Base-by-base conservation (phyloP, 2,329 filamentous ascomycete species). In the Ceratocystis alfenasii region DNA sequence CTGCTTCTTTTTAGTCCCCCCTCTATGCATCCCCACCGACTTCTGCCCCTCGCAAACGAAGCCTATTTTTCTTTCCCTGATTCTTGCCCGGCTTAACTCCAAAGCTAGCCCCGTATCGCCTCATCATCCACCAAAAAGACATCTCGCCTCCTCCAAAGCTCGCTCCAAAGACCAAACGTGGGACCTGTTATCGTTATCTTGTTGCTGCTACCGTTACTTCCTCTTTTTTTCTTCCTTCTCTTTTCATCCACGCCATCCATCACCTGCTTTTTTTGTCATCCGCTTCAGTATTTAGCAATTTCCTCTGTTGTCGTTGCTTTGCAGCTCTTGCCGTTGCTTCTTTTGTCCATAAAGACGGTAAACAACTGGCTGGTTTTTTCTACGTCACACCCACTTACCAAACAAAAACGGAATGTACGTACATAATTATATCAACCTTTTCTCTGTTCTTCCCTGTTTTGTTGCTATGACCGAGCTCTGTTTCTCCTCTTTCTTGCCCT, bases 341-440 rank as follows among this genome's bases (percentile, higher is more conserved):
- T 30, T 10, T 59, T 59, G 36, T 12, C 36, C 36, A 36, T 36
- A 17, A 8, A 33, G 53, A 59, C 53, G 28, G 36, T 36, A 36
- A 36, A 36, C 36, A 36, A 59, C 53, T 53, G 17, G 20, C 45
- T 48, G 17, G 20, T 15, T 55, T 36, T 50, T 53, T 25, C 7
- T 22, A 53, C 20, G 28, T 33, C 25, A 59, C 53, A n/a, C 53
- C 17, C 15, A 46, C 44, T 12, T 36, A 10, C 41, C 28, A 48
- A 62, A 62, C 44, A 28, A n/a, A 62, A 62, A n/a, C 7, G 20
- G 59, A 20, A 36, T 33, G 33, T 60, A 60, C 28, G 53, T 60
- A 45, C 36, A 45, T 22, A n/a, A 45, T n/a, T 46, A 28, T 62
- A 46, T 45, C 60, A 46, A 46, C 17, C 41, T 62, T 62, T 61